phyloP scores from a whole-genome alignment of 352 stramenopile species.

The Pythium pectinolyticum region DNA sequence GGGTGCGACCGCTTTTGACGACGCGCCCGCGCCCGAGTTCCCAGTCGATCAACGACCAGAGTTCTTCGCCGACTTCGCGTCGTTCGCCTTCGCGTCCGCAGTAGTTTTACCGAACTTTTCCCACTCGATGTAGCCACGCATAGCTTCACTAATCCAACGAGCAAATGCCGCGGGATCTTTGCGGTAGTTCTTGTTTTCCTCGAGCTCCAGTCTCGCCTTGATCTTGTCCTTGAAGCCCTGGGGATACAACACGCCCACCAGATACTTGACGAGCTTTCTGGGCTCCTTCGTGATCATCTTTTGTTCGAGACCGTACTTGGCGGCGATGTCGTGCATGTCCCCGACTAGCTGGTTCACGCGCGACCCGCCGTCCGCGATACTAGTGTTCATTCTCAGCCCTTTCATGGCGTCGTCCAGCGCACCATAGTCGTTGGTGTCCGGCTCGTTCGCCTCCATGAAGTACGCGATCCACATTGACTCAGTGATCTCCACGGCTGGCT shows the following conservation, averaged over 20 bases:
- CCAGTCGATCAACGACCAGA: no score
- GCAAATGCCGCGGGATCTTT: neutral
- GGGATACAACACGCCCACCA: neutral
- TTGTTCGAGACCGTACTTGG: neutral
- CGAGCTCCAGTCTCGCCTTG: neutral
- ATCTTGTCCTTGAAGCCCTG: neutral
- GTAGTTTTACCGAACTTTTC: neutral
- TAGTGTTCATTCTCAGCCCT: constrained; percentile 7
- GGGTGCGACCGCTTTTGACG: no score
- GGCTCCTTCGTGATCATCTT: neutral
- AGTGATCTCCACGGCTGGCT: neutral
- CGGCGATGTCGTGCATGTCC: neutral
- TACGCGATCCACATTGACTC: neutral
- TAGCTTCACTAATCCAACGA: neutral
- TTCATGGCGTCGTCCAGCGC: constrained; percentile 8
- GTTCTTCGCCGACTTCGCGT: no score
- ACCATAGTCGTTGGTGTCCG: neutral
- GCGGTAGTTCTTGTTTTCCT: constrained; percentile 1
- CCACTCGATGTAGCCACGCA: constrained; percentile 1
- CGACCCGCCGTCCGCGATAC: neutral
- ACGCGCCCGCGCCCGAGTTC: no score
- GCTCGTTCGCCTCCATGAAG: neutral
- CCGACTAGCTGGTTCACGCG: neutral
- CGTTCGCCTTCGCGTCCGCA: neutral
- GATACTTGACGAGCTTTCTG: constrained; percentile 5